Base-by-base conservation (phyloP, 257 asterid genomes). In the Fraxinus pennsylvanica region DNA sequence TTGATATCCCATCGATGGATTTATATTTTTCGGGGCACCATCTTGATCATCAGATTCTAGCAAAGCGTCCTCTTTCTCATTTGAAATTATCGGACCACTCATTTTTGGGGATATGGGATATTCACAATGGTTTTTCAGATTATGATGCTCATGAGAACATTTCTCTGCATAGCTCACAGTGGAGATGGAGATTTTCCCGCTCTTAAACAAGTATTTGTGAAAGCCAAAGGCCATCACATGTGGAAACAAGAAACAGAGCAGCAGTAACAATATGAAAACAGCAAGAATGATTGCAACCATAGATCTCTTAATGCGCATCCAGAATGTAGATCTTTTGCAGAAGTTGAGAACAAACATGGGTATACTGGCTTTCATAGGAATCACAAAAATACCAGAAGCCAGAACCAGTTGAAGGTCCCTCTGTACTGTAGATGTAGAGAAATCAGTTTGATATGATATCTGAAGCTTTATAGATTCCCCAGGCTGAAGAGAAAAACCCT, bases 361-460 rank as follows among this genome's bases (percentile, higher is more conserved):
- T 67, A 90, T 68, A 82, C 90, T 90, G 21, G 91, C 97, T 88
- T 87, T 90, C 98, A 95, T 90, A 32, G 98, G 99, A 81, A 96
- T 85, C 82, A 93, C 94, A 76, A 89, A 80, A 75, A 88, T 85
- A 63, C 97, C 97, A 68, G 88, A 80, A 17, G 92, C 79, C 80
- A 90, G 85, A 76, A 79, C 83, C 82, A 92, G 86, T 69, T 89
- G 92, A 75, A 91, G 94, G 81, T 93, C 97, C 85, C 99, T 86
- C 71, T 86, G 92, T 52, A 91, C 52, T 21, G 90, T 88, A 50
- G 92, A 88, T 27, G 85, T 79, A 21, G 92, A 83, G 84, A 90
- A 95, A 88, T 89, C 98, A 61, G 85, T 65, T 77, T 81, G 87
- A 78, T 91, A 92, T 14, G 92, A 86, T 82, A 95, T 78, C 9